A percentile compares a stretch with the other conserved stretches of the same genome.
These are phyloP conservation scores for Phtheirospermum japonicum DNA, from an alignment of 257 asterid species.

Conservation along the genomic window DNA sequence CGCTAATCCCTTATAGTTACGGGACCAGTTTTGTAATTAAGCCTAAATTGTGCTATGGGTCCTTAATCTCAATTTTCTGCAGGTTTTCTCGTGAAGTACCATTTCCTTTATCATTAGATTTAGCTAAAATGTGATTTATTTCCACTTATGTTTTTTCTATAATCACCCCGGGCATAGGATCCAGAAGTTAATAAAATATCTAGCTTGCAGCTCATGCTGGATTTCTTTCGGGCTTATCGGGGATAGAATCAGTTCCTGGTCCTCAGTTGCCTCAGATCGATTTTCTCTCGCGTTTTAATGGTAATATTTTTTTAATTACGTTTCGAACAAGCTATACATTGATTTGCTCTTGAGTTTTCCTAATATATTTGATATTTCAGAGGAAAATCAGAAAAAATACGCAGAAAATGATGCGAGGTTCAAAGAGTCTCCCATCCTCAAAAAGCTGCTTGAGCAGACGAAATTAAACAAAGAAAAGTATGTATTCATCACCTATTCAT, in stretches of 20 bases:
- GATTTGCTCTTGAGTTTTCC: conserved; percentile 17
- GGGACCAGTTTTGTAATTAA: no score
- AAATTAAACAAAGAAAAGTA: conserved; percentile 79
- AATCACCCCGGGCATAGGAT: conserved; percentile 23
- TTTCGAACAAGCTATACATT: conserved; percentile 5
- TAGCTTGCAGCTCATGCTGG: conserved; percentile 90
- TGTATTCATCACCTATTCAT: conserved; percentile 22
- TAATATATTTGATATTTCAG: conserved; percentile 37
- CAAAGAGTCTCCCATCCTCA: conserved; percentile 81
- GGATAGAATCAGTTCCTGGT: conserved; percentile 91
- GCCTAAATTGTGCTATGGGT: background rate
- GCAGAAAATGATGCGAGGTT: conserved; percentile 87
- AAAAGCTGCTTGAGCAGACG: conserved; percentile 75
- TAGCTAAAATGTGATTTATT: background rate
- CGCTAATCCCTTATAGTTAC: no score
- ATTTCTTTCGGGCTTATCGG: conserved; percentile 69
- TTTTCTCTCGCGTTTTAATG: conserved; percentile 73
- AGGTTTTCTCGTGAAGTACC: background rate
- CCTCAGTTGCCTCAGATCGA: conserved; percentile 84
- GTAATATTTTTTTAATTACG: conserved; percentile 34
- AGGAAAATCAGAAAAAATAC: conserved; percentile 81
- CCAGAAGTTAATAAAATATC: conserved; percentile 26
- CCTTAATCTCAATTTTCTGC: conserved; percentile 7
- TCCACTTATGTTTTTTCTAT: conserved; percentile 19
- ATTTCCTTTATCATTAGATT: background rate